Evolutionary conservation across 495 filamentous ascomycete genomes (phyloP).

Genomic region (Penicillium subrubescens): DNA sequence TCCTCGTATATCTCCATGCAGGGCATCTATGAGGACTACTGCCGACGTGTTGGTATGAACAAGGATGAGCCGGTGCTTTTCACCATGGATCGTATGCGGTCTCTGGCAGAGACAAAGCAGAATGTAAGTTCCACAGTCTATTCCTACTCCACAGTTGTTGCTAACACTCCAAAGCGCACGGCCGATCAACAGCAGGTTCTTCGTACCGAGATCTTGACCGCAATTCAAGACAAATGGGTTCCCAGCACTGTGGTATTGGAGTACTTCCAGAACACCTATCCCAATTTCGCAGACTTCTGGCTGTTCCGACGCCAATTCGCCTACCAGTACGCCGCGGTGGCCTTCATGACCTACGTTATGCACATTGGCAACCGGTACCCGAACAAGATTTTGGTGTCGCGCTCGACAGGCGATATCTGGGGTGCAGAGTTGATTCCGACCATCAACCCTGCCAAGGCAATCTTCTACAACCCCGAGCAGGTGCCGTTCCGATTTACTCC

Average conservation of each 20-base stretch:
- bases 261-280: slow-evolving; percentile 88
- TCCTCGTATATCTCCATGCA: slow-evolving; percentile 92
- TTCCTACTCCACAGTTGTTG: background rate
- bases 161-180: slow-evolving; percentile 52
- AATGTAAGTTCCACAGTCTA: slow-evolving; percentile 45
- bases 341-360: slow-evolving; percentile 98
- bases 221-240: slow-evolving; percentile 91
- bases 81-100: slow-evolving; percentile 88
- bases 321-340: slow-evolving; percentile 93
- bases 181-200: slow-evolving; percentile 68
- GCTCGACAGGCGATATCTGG: slow-evolving; percentile 91
- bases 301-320: slow-evolving; percentile 95
- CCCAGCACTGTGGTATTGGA: slow-evolving; percentile 76
- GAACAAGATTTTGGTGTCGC: slow-evolving; percentile 89
- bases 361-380: slow-evolving; percentile 94
- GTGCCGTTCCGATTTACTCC: slow-evolving; percentile 97
- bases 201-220: slow-evolving; percentile 81
- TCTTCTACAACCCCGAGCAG: slow-evolving; percentile 91
- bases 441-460: slow-evolving; percentile 76
- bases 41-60: slow-evolving; percentile 76
- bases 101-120: slow-evolving; percentile 67
- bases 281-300: slow-evolving; percentile 93
- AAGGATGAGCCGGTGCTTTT: slow-evolving; percentile 96
- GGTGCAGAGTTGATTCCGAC: slow-evolving; percentile 87
- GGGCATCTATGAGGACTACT: slow-evolving; percentile 93